These are phyloP conservation scores for Alternaria incomplexa DNA, from an alignment of 2,329 filamentous ascomycete genomes.

Conservation along the genomic window DNA sequence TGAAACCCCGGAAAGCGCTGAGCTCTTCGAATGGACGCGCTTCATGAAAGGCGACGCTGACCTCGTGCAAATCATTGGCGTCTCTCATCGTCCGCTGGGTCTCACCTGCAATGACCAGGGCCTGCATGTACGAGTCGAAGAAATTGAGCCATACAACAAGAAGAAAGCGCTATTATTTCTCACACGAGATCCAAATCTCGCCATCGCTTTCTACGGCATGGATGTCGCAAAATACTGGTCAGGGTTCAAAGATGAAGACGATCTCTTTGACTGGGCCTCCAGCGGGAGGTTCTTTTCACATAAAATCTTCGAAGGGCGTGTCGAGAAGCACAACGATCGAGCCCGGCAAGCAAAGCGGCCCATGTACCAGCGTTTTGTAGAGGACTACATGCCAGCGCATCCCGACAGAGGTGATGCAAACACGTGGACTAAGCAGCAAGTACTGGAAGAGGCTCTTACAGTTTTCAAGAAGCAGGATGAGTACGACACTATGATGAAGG, in stretches of 20 bases:
- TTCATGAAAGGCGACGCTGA: slow-evolving; percentile 79
- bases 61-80: slow-evolving; percentile 69
- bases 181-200: slow-evolving; percentile 60
- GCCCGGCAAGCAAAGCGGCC: slow-evolving; percentile 62
- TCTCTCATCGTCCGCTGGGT: slow-evolving; percentile 67
- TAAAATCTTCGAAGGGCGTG: slow-evolving; percentile 37
- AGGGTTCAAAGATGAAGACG: slow-evolving; percentile 62
- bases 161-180: slow-evolving; percentile 66
- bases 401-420: slow-evolving; percentile 44
- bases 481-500: slow-evolving; percentile 53
- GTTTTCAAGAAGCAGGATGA: slow-evolving; percentile 56
- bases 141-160: slow-evolving; percentile 67
- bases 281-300: slow-evolving; percentile 65
- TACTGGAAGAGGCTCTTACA: slow-evolving; percentile 61
- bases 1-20: slow-evolving; percentile 28
- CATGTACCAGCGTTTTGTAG: slow-evolving; percentile 66
- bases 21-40: slow-evolving; percentile 63
- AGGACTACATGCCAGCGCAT: slow-evolving; percentile 66
- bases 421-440: slow-evolving; percentile 48
- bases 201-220: slow-evolving; percentile 70
- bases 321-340: slow-evolving; percentile 60
- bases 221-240: slow-evolving; percentile 57
- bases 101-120: slow-evolving; percentile 69
- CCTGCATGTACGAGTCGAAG: slow-evolving; percentile 69
- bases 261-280: slow-evolving; percentile 68